Evolutionary conservation across 2,329 filamentous ascomycete species (phyloP).

Genomic region (Cadophora sp.): DNA sequence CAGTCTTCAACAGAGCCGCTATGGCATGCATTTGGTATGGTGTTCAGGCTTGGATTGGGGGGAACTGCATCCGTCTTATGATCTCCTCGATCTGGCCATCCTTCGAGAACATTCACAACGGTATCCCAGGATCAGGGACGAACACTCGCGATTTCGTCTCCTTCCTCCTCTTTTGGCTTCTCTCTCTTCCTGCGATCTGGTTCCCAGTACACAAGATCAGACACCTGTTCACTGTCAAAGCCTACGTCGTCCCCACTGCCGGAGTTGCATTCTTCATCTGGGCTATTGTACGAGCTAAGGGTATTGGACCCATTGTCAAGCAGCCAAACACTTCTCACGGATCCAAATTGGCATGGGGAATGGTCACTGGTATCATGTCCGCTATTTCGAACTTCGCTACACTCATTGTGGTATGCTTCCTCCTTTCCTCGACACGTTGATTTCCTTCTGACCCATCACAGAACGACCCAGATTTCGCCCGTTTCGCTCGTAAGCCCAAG

Average conservation of each 20-base stretch:
- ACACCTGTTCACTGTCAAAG: constrained; percentile 90
- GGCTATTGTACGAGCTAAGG: constrained; percentile 81
- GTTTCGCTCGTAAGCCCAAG: constrained; percentile 78
- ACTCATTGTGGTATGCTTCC: constrained; percentile 66
- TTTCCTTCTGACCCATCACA: constrained; percentile 39
- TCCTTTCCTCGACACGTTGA: constrained; percentile 41
- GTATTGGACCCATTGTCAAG: constrained; percentile 81
- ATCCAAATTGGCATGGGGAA: constrained; percentile 77
- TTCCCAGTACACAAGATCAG: constrained; percentile 89
- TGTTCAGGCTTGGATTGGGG: constrained; percentile 85
- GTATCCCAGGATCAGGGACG: constrained; percentile 73
- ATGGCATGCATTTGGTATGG: constrained; percentile 87
- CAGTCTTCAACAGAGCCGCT: constrained; percentile 85
- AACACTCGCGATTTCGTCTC: constrained; percentile 77
- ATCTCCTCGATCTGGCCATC: constrained; percentile 80
- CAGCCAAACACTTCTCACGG: constrained; percentile 70
- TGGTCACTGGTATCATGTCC: constrained; percentile 86
- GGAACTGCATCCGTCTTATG: constrained; percentile 86
- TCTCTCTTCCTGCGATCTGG: constrained; percentile 83
- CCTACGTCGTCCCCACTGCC: constrained; percentile 82
- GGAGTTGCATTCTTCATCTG: constrained; percentile 88
- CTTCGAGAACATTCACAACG: constrained; percentile 65
- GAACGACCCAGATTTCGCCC: constrained; percentile 81
- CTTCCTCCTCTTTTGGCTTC: constrained; percentile 88
- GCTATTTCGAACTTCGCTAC: constrained; percentile 92